phyloP scores from a whole-genome alignment of 169 alveolate genomes.

The Plasmodium gonderi region DNA sequence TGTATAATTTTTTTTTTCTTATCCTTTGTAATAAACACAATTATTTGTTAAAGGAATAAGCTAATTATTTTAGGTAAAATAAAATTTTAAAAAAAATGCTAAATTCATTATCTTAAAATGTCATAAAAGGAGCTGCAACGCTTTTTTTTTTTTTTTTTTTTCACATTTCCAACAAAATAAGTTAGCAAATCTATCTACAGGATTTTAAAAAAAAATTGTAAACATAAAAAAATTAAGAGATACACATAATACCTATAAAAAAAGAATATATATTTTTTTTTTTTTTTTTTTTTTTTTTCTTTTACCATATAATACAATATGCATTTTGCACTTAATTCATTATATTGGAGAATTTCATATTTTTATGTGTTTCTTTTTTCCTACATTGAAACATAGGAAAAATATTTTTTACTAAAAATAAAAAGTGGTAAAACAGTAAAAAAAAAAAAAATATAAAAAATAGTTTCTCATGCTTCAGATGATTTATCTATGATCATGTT shows the following conservation, averaged over 20 bases:
- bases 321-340: background rate
- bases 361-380: background rate
- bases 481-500: background rate
- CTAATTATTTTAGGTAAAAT: background rate
- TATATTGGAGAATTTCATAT: background rate
- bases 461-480: background rate
- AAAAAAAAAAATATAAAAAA: background rate
- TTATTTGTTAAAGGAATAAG: background rate
- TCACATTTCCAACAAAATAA: background rate
- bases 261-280: too few relatives aligned
- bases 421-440: too few relatives aligned
- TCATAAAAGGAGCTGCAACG: background rate
- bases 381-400: background rate
- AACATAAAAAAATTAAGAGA: background rate
- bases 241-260: background rate
- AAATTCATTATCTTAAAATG: background rate
- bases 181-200: background rate
- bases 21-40: background rate
- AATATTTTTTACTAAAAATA: background rate
- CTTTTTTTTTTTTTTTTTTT: background rate
- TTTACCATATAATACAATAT: background rate
- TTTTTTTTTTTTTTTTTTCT: background rate
- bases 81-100: background rate
- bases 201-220: background rate
- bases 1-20: background rate